Evolutionary conservation across 192 early-diverging fungal species (phyloP).

Genomic region (Podila clonocystis): DNA sequence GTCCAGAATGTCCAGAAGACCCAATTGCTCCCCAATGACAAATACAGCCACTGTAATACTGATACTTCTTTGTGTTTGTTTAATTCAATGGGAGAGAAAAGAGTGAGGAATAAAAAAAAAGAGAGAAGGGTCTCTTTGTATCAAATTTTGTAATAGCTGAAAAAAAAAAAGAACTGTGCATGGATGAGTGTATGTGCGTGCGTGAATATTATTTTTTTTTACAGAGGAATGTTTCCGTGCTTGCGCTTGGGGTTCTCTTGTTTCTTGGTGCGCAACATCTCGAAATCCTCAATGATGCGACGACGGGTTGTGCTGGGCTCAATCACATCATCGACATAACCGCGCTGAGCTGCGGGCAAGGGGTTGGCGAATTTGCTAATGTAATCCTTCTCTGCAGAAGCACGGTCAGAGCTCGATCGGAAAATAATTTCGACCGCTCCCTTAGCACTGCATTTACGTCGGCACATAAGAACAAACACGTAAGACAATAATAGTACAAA

Average conservation of each 20-base stretch:
- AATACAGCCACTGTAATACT: no score
- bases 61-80: no score
- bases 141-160: no score
- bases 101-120: no score
- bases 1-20: no score
- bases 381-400: slow-evolving; percentile 85
- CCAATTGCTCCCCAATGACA: no score
- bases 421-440: slow-evolving; percentile 98
- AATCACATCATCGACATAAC: slow-evolving; percentile 82
- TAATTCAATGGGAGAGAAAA: no score
- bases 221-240: slow-evolving; percentile 95
- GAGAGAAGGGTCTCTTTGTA: no score
- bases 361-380: slow-evolving; percentile 94
- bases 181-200: neutral
- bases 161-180: neutral
- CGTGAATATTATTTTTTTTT: slow-evolving; percentile 24
- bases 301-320: slow-evolving; percentile 76
- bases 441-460: slow-evolving; percentile 64
- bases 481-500: neutral
- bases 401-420: slow-evolving; percentile 69
- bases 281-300: slow-evolving; percentile 90
- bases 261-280: slow-evolving; percentile 81
- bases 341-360: slow-evolving; percentile 91
- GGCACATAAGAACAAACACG: neutral
- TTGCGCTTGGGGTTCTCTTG: slow-evolving; percentile 86